phyloP scores from a whole-genome alignment of 2,329 filamentous ascomycete species.

The Colletotrichum karsti region DNA sequence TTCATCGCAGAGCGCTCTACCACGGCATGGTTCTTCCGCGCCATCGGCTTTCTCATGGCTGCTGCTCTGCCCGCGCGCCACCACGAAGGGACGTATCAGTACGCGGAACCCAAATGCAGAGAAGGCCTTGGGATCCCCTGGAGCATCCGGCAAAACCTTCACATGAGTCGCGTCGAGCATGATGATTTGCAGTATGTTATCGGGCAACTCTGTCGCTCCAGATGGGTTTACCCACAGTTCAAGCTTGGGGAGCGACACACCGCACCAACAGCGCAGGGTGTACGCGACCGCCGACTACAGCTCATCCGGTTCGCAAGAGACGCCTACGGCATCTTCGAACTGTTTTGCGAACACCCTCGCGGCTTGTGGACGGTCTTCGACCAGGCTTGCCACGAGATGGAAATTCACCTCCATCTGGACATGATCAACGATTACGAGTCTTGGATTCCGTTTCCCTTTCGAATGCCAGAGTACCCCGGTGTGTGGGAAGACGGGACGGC shows the following conservation, averaged over 20 bases:
- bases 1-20: neutral
- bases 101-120: neutral
- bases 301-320: no score
- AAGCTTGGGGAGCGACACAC: no score
- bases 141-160: neutral
- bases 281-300: no score
- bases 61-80: slow-evolving; percentile 6
- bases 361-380: neutral
- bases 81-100: neutral
- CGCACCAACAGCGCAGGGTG: no score
- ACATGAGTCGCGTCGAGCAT: neutral
- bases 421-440: neutral
- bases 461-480: slow-evolving; percentile 9
- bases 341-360: neutral
- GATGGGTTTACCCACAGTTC: no score
- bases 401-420: neutral
- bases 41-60: neutral
- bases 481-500: neutral
- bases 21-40: slow-evolving; percentile 22
- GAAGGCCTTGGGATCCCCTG: neutral
- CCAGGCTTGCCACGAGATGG: neutral
- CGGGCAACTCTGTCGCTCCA: neutral
- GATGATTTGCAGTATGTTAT: no score
- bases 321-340: neutral
- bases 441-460: slow-evolving; percentile 17